phyloP scores from a whole-genome alignment of 2,329 filamentous ascomycete species.

The Coleophoma crateriformis region DNA sequence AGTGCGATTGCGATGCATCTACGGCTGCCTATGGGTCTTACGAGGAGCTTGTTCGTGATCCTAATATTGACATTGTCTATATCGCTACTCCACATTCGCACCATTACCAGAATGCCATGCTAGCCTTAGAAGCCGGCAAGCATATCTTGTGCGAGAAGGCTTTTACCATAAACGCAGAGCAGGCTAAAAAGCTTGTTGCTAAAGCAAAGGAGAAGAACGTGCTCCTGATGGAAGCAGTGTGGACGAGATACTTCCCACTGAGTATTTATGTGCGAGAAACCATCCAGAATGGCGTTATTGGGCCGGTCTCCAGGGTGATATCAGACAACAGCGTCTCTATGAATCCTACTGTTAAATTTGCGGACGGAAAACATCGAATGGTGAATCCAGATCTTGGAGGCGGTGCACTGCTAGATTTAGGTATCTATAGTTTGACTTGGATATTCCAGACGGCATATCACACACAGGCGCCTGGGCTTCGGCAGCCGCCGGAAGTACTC shows the following conservation, averaged over 20 bases:
- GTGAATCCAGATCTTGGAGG: slow-evolving; percentile 65
- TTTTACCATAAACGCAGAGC: slow-evolving; percentile 60
- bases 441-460: slow-evolving; percentile 68
- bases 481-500: no score
- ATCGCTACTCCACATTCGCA: slow-evolving; percentile 64
- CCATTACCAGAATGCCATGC: slow-evolving; percentile 61
- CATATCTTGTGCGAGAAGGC: slow-evolving; percentile 64
- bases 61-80: slow-evolving; percentile 60
- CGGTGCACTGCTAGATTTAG: slow-evolving; percentile 61
- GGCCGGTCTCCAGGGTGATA: slow-evolving; percentile 28
- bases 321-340: neutral
- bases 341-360: slow-evolving; percentile 37
- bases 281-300: slow-evolving; percentile 20
- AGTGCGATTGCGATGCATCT: slow-evolving; percentile 37
- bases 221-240: slow-evolving; percentile 57
- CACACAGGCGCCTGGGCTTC: slow-evolving; percentile 34
- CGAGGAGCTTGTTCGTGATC: slow-evolving; percentile 53
- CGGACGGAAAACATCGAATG: slow-evolving; percentile 48
- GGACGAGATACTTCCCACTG: slow-evolving; percentile 63
- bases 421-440: slow-evolving; percentile 67
- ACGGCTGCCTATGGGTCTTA: slow-evolving; percentile 59
- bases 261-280: slow-evolving; percentile 49
- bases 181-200: slow-evolving; percentile 49
- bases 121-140: slow-evolving; percentile 57
- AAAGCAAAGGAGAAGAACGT: slow-evolving; percentile 52